Evolutionary conservation across 2,329 filamentous ascomycete genomes (phyloP).

Genomic region (Diaporthe sp.): DNA sequence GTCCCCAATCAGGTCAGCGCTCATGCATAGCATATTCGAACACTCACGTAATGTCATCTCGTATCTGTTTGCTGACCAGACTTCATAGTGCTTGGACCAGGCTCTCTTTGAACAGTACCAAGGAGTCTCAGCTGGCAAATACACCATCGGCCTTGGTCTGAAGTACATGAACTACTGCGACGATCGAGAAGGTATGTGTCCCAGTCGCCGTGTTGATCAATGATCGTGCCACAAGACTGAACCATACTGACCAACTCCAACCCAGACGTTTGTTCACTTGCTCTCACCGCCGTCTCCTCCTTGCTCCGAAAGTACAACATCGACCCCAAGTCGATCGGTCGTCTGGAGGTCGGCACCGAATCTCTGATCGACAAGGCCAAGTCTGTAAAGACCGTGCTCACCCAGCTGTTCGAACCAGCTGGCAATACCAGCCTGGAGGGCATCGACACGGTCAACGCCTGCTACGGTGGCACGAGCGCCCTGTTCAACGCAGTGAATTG

Average conservation of each 20-base stretch:
- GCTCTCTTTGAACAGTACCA: slow-evolving; percentile 87
- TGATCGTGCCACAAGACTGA: no score
- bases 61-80: background rate
- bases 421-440: slow-evolving; percentile 89
- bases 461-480: slow-evolving; percentile 89
- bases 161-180: slow-evolving; percentile 95
- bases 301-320: slow-evolving; percentile 87
- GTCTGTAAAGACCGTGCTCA: slow-evolving; percentile 89
- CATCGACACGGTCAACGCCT: slow-evolving; percentile 86
- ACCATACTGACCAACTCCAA: background rate
- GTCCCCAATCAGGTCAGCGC: slow-evolving; percentile 83
- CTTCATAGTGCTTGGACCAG: slow-evolving; percentile 82
- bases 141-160: slow-evolving; percentile 91
- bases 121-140: slow-evolving; percentile 85
- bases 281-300: slow-evolving; percentile 82
- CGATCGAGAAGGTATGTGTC: slow-evolving; percentile 81
- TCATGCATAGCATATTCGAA: background rate
- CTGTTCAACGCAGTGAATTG: slow-evolving; percentile 88
- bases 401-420: slow-evolving; percentile 79
- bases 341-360: slow-evolving; percentile 88
- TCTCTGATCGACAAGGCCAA: slow-evolving; percentile 91
- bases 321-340: slow-evolving; percentile 82
- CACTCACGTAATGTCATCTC: background rate
- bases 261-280: slow-evolving; percentile 88
- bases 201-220: background rate